A percentile compares a stretch with the other conserved stretches of the same genome.
Conservation (phyloP, 2,329 filamentous ascomycete genomes). For the Curvularia eragrostidis region DNA sequence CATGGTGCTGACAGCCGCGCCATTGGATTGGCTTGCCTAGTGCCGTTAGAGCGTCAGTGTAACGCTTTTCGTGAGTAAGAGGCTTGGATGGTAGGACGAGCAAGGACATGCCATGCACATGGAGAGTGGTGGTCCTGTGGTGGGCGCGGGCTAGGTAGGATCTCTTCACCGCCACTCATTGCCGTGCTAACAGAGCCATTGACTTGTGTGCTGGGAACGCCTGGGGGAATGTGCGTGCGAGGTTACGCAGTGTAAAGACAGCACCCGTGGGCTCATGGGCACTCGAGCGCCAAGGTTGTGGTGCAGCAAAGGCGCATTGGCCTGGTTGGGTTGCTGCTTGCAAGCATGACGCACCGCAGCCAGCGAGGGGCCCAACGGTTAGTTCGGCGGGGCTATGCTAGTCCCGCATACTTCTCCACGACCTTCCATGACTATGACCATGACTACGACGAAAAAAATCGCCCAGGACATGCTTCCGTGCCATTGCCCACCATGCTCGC, state of each 20-base stretch:
- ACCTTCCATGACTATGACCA: conserved; percentile 28
- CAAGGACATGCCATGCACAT: conserved; percentile 24
- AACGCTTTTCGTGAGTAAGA: conserved; percentile 20
- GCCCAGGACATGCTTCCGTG: conserved; percentile 21
- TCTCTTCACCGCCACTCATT: conserved; percentile 35
- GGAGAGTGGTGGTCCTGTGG: conserved; percentile 21
- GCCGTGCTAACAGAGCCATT: conserved; percentile 12
- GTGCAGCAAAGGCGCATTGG: conserved; percentile 27
- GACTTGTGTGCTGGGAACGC: conserved; percentile 29
- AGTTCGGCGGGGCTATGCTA: conserved; percentile 32
- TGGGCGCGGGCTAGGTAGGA: conserved; percentile 23
- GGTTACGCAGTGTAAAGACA: conserved; percentile 32
- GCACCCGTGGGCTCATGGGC: conserved; percentile 21
- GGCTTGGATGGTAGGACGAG: conserved; percentile 1
- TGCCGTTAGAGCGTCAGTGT: conserved; percentile 22
- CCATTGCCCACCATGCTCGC: conserved; percentile 22
- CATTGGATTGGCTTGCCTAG: conserved; percentile 39
- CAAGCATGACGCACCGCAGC: conserved; percentile 39
- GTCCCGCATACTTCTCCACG: conserved; percentile 37
- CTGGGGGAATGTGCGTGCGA: conserved; percentile 26
- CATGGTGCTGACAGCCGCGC: conserved; percentile 47
- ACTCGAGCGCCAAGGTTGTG: conserved; percentile 30
- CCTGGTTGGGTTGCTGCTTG: conserved; percentile 24
- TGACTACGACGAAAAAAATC: conserved; percentile 11
- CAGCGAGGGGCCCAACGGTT: conserved; percentile 32